Percentiles rank a stretch among this genome's conserved stretches.
These are phyloP conservation scores for Pyrus hybrid DNA, from an alignment of 331 rosid genomes.

Conservation along the genomic window DNA sequence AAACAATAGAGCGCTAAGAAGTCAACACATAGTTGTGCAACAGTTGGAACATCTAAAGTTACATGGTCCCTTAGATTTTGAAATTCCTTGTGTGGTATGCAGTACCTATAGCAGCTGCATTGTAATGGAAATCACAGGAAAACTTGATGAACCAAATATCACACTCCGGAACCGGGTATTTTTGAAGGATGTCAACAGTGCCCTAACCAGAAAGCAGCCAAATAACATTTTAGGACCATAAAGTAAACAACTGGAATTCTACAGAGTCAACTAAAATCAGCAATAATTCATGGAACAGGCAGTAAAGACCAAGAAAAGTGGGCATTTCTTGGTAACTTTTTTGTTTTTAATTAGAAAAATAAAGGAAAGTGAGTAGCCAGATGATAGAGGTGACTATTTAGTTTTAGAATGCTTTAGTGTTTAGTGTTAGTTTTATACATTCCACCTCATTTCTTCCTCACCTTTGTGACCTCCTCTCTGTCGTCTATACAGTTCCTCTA, in stretches of 20 bases:
- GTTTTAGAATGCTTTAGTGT: not conserved
- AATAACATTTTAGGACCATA: not conserved
- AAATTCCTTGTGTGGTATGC: not conserved
- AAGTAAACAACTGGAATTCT: not conserved
- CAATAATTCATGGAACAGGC: not conserved
- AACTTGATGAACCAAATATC: constrained; percentile 98
- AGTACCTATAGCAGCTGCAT: constrained; percentile 71
- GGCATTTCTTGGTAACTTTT: not conserved
- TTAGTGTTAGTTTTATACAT: not conserved
- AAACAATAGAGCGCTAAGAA: not conserved
- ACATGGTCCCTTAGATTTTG: not conserved
- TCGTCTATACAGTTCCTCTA: not conserved
- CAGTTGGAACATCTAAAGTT: not conserved
- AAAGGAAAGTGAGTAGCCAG: not conserved
- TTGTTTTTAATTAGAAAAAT: not conserved
- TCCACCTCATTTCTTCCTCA: not conserved
- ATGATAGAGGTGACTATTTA: not conserved
- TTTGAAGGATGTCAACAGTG: constrained; percentile 81
- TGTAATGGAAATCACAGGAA: constrained; percentile 82
- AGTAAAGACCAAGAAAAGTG: too few relatives aligned
- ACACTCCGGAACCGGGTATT: constrained; percentile 91
- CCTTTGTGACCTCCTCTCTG: not conserved
- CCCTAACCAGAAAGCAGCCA: constrained; percentile 42
- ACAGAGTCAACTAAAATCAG: not conserved
- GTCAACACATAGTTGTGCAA: not conserved